Base-by-base conservation (phyloP, 1,284 basidiomycete species). In the Lentinula novae-zelandiae region DNA sequence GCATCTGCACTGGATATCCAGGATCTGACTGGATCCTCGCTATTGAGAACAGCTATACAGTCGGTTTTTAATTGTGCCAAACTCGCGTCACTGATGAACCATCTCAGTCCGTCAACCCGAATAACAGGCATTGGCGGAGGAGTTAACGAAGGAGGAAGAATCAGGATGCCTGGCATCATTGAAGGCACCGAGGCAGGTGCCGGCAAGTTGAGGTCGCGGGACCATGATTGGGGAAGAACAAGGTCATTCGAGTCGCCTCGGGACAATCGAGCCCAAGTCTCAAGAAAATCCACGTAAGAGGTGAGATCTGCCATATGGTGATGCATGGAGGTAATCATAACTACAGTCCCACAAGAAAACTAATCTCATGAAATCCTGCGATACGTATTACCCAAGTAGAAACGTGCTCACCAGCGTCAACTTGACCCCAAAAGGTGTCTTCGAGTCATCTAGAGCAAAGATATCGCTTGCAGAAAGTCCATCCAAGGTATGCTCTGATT, bases 1-100 rank as follows among this genome's bases (percentile, higher is more conserved):
- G 61, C 61, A 17, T 62, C 61, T 55, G 51, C 51, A 20, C 49
- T 58, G 34, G 61, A 62, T 12, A 62, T 55, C 61, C 61, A 62
- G 2, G 22, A 54, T 39, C 22, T 55, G 6, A 17, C 53, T 42
- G 17, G 13, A n/a, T 46, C 27, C 3, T 42, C 12, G 8, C 8
- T 20, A 15, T 17, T 48, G 27, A 52, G 6, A 17, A 17, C 3
- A 15, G 51, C 42, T 12, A 40, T 40, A 22, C 51, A 58, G 20
- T 62, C 61, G 9, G 3, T 7, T 55, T 62, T 62, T 7, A 62
- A 33, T 20, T 54, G 42, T 31, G 56, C 51, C 36, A 58, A 20
- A 31, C 36, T 51, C 15, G 22, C 33, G 13, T 58, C 48, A 22
- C 53, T 56, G 33, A 60, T 50, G 60, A 51, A 60, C 60, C 60